phyloP scores from a whole-genome alignment of 1,284 basidiomycete species.

The Cryptococcus sp. region DNA sequence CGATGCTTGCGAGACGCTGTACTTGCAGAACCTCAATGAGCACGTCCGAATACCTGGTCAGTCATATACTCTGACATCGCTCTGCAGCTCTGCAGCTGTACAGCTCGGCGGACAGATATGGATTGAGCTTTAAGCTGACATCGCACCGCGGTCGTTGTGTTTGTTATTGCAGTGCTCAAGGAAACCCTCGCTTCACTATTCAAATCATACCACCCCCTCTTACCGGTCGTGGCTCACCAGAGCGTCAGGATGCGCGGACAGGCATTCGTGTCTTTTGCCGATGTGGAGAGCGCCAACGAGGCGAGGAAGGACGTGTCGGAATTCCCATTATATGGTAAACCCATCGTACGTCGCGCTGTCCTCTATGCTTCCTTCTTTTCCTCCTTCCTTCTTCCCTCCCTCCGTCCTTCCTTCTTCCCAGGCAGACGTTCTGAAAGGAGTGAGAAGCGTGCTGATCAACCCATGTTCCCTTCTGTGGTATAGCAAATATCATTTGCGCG shows the following conservation, averaged over 20 bases:
- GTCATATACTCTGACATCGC: conserved; percentile 24
- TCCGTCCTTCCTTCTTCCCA: neutral
- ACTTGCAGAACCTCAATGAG: conserved; percentile 97
- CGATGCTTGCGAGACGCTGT: conserved; percentile 77
- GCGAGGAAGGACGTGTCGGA: conserved; percentile 89
- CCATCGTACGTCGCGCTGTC: conserved; percentile 67
- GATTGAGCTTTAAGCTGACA: neutral
- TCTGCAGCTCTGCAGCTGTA: too few relatives aligned
- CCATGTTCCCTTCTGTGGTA: neutral
- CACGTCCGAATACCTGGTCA: conserved; percentile 84
- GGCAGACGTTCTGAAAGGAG: neutral
- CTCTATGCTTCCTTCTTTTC: neutral
- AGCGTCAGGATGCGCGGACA: conserved; percentile 98
- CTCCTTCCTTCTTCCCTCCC: neutral
- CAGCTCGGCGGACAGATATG: too few relatives aligned
- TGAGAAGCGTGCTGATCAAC: neutral
- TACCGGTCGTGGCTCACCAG: conserved; percentile 87
- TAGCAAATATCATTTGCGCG: conserved; percentile 93
- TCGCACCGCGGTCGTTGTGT: too few relatives aligned
- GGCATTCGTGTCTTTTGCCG: conserved; percentile 91
- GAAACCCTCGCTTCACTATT: conserved; percentile 84
- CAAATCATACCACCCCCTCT: conserved; percentile 86
- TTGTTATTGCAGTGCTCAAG: conserved; percentile 69
- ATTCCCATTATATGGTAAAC: conserved; percentile 95
- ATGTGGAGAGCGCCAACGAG: conserved; percentile 75